Evolutionary conservation across 495 filamentous ascomycete genomes (phyloP).

Genomic region (Podospora anserina): DNA sequence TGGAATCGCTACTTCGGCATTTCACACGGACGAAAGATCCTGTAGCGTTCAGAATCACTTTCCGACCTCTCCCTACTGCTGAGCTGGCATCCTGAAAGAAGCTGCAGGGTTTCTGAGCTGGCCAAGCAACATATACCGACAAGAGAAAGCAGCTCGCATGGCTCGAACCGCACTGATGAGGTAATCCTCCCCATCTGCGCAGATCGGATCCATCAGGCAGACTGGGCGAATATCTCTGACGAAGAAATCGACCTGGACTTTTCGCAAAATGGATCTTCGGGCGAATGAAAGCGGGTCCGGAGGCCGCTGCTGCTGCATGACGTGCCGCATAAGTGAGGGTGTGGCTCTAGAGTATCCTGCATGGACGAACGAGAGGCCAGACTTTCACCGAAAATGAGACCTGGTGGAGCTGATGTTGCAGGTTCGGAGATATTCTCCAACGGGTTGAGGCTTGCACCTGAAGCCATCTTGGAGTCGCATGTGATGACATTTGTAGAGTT

Average conservation of each 20-base stretch:
- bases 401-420: conserved; percentile 9
- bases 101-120: not conserved
- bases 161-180: conserved; percentile 1
- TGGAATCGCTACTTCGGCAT: not conserved
- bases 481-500: not conserved
- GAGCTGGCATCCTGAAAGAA: not conserved
- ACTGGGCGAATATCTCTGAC: not conserved
- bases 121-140: not conserved
- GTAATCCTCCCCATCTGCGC: conserved; percentile 13
- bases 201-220: conserved; percentile 11
- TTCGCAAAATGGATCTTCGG: conserved; percentile 1
- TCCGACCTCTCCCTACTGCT: not conserved
- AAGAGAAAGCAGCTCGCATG: not conserved
- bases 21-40: not conserved
- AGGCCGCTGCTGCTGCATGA: conserved; percentile 12
- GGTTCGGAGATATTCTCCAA: not conserved
- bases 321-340: conserved; percentile 15
- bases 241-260: conserved; percentile 19
- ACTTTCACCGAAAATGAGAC: conserved; percentile 11
- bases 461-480: not conserved
- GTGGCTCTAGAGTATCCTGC: conserved; percentile 15
- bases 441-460: conserved; percentile 1
- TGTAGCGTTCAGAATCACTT: not conserved
- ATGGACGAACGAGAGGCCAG: not conserved
- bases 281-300: conserved; percentile 24